Base-by-base conservation (phyloP, 306 rosid genomes). In the Vicia villosa region DNA sequence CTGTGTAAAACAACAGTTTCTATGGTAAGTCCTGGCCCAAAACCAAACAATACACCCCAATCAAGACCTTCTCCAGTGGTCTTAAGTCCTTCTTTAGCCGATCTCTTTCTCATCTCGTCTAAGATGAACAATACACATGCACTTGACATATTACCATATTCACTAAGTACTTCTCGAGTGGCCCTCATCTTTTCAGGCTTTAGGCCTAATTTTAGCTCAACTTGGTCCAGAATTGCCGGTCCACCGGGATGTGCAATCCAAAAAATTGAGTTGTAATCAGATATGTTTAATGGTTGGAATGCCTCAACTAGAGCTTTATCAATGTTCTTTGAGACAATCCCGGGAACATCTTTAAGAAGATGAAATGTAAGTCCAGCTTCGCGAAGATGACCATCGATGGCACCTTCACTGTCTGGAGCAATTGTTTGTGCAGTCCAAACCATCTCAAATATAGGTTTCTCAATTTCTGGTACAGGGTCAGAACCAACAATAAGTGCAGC, bases 11-110 rank as follows among this genome's bases (percentile, higher is more conserved):
- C 90, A 0, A 90, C 87, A 0, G 95, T 86, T 45, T 90, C 96
- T 0, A 90, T 87, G 0, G 95, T 86, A 0, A 90, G 90, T 13
- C 96, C 96, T 0, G 95, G 96, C 41, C 96, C 95, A 69, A 90
- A 87, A 0, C 95, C 95, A 1, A 90, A 86, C 0, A 90, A 49
- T 4, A 90, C 95, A 4, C 95, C 95, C 96, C 95, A 90, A 0
- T 90, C 96, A 4, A 84, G 79, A 0, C 82, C 82, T 66, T 78
- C 78, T 8, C 82, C 79, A 0, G 82, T 78, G 14, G 82, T 78
- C 46, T 68, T 77, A 0, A 72, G 78, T 43, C 95, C 86, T 9
- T 86, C 16, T 59, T 77, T 24, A 0, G 20, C 57, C 0, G 91
- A 88, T 52, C 74, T 82, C 74, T 20, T 84, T 60, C 96, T 81